These are phyloP conservation scores for Noccaea caerulescens DNA, from an alignment of 345 rosid genomes.

Conservation along the genomic window DNA sequence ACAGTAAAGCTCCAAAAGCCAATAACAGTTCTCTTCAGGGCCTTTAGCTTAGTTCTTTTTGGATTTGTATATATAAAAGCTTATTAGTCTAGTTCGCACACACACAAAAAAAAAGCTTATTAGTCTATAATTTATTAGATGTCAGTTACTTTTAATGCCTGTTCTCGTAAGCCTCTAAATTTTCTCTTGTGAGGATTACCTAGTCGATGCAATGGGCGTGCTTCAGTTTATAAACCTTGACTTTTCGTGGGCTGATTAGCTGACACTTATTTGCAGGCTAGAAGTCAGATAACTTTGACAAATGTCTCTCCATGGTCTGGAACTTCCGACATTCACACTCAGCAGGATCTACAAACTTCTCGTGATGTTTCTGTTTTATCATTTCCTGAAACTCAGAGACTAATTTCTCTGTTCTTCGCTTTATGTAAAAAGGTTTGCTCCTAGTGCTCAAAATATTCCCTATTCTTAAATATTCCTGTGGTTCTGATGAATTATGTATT, in stretches of 20 bases:
- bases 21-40: constrained; percentile 23
- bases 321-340: constrained; percentile 53
- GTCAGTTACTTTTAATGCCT: constrained; percentile 13
- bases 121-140: neutral
- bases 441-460: constrained; percentile 21
- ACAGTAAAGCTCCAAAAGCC: constrained; percentile 23
- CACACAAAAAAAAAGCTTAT: neutral
- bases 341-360: constrained; percentile 48
- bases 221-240: constrained; percentile 25
- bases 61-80: constrained; percentile 19
- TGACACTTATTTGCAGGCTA: constrained; percentile 52
- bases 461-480: constrained; percentile 9
- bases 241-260: constrained; percentile 28
- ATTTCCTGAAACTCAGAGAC: constrained; percentile 80
- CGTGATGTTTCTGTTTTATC: constrained; percentile 59
- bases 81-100: neutral
- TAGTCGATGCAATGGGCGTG: constrained; percentile 3
- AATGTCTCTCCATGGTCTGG: constrained; percentile 60
- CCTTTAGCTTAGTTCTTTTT: constrained; percentile 3
- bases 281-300: constrained; percentile 57
- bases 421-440: constrained; percentile 83
- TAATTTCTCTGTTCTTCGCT: constrained; percentile 86
- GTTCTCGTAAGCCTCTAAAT: constrained; percentile 22
- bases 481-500: constrained; percentile 40
- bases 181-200: constrained; percentile 4